Evolutionary conservation across 805 yeast species (phyloP).

Genomic region (Ogataea pilisensis): DNA sequence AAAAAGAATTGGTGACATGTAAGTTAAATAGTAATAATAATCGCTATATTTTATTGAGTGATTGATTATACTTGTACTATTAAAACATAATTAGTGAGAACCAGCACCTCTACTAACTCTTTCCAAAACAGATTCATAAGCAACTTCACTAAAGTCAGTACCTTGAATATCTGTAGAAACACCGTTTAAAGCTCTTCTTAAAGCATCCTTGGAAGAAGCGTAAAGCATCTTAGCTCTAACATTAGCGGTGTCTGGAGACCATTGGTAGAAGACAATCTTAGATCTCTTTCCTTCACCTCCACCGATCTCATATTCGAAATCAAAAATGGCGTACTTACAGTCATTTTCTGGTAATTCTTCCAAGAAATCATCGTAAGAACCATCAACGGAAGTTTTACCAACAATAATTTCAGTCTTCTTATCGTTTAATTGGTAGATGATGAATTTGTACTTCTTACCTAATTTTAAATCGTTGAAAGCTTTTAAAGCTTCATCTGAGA

Average conservation of each 20-base stretch:
- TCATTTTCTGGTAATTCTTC: slow-evolving; percentile 92
- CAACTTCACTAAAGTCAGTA: slow-evolving; percentile 95
- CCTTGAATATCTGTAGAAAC: slow-evolving; percentile 94
- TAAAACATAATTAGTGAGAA: too few species aligned
- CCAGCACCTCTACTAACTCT: slow-evolving; percentile 82
- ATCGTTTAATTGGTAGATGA: slow-evolving; percentile 78
- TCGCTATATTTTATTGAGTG: neutral
- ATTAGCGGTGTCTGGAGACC: slow-evolving; percentile 98
- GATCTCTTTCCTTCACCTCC: slow-evolving; percentile 89
- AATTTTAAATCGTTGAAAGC: slow-evolving; percentile 96
- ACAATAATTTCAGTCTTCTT: slow-evolving; percentile 87
- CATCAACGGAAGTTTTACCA: slow-evolving; percentile 71
- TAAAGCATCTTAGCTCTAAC: slow-evolving; percentile 96
- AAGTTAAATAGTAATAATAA: neutral
- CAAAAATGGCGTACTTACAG: slow-evolving; percentile 94
- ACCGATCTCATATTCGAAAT: slow-evolving; percentile 89
- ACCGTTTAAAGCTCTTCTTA: slow-evolving; percentile 96
- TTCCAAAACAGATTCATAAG: slow-evolving; percentile 88
- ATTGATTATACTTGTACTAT: too few species aligned
- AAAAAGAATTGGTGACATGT: too few species aligned
- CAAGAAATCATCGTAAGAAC: slow-evolving; percentile 79
- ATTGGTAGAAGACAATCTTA: slow-evolving; percentile 70
- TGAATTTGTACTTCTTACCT: slow-evolving; percentile 83
- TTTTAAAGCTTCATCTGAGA: slow-evolving; percentile 80
- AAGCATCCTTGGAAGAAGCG: slow-evolving; percentile 97